Base-by-base conservation (phyloP, 306 rosid species). In the Pyrus communis region DNA sequence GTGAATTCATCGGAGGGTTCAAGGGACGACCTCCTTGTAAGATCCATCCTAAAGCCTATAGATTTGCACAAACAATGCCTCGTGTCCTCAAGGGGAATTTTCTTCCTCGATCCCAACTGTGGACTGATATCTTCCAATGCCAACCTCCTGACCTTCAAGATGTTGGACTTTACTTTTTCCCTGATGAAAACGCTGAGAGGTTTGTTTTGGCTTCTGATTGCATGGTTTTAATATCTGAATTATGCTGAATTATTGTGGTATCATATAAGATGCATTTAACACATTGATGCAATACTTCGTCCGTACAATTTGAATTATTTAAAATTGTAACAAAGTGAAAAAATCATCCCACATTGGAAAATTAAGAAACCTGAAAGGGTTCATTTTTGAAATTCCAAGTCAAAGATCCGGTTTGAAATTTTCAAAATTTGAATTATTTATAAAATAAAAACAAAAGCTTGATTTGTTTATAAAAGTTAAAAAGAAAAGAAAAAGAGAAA, bases 91-190 rank as follows among this genome's bases (percentile, higher is more conserved):
- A 76, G 43, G 83, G 83, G 79, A 71, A 84, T 57, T 66, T 82
- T 73, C 70, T 84, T 62, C 87, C 90, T 72, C 79, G 61, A 28
- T 78, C 61, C 77, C 63, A 74, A 70, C 28, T 80, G 69, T 79
- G 84, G 85, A 80, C 64, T 64, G 89, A 87, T 55, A 73, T 85
- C 25, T 91, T 87, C 78, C 77, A n/a, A 17, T 63, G 78, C 31
- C 75, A 81, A 45, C 45, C 79, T 79, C 93, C 90, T n/a, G 77
- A 58, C 73, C 91, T 90, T 75, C 72, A 71, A 55, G 96, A 94
- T 38, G 75, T 94, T 38, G 95, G 91, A 7, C 55, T 94, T 72
- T 94, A 89, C 81, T 87, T 94, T 81, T 87, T 83, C 76, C 93
- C 90, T 70, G 76, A 82, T 60, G 74, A 76, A 49, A 74, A 73